Evolutionary conservation across 2,329 filamentous ascomycete genomes (phyloP), one percentile per base, ranked within the genome.

Genomic region (Paraphoma sp.): DNA sequence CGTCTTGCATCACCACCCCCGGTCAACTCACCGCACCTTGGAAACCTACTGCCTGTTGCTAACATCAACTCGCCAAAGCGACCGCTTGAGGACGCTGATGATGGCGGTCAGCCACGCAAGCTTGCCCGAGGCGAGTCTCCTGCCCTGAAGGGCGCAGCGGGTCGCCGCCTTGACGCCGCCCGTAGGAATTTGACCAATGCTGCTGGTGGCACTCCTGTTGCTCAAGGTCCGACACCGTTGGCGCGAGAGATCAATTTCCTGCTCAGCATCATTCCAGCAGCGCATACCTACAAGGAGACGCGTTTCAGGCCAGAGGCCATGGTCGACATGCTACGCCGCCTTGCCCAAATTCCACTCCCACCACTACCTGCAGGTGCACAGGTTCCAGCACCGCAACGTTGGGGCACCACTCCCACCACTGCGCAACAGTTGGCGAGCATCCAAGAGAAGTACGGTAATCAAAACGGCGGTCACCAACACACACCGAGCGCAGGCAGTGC

Each of bases 61-160:
- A 52, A 46, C 18, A 47, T 43, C 28, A 77, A 74, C 56, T 82
- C 80, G 9, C 81, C 81, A 1, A 83, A 83, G 63, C 79, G 81
- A 7, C 76, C 78, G 1, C 77, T 80, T 29, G 78, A 80, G 33
- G 76, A 77, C 3, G 91, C 93, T 56, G 93, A 97, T 41, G 83
- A 82, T 6, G 89, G 92, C 38, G 88, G 89, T 63, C 89, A 91
- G 17, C 92, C 93, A 1, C 91, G 93, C 65, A 97, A 98, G 75
- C 84, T 97, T 49, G 86, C 89, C 47, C 88, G 96, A 44, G 93
- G 90, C n/a, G 93, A 91, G 54, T 98, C 94, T 5, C 95, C 96
- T 17, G 51, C 51, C 0, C 83, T 98, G 38, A 99, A 98, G 75
- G 92, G 92, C 12, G 91, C 92, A 1, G 92, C 94, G 38, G 92